Base-by-base conservation (phyloP, 2,329 filamentous ascomycete species). In the Myriangium duriaei region DNA sequence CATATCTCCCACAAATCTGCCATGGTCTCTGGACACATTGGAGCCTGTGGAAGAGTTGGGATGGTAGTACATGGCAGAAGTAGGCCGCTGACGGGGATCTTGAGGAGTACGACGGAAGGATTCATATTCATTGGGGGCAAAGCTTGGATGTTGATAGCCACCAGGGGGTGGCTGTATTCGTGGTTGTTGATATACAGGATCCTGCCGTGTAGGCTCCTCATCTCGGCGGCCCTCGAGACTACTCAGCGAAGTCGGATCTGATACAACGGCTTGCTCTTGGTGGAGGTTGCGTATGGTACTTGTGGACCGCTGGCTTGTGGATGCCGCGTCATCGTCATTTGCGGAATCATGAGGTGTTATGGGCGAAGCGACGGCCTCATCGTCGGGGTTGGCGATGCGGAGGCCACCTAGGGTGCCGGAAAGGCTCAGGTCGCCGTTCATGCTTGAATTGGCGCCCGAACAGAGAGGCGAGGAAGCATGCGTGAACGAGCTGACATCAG, bases 361-460 rank as follows among this genome's bases (percentile, higher is more conserved):
- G 32, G 52, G 55, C 44, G 48, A 46, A 39, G 32, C 29, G 33
- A 45, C 28, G 30, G 49, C 50, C 42, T 66, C 65, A 63, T 91
- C 77, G 64, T 95, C 87, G 39, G 88, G 88, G 61, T 96, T 98
- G 52, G 91, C 88, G 60, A 98, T 96, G 59, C 88, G 84, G 61
- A 98, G 69, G 53, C 88, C 88, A 55, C 91, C 91, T 54, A 96
- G 72, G 55, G 85, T 84, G 65, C 87, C 82, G 56, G 86, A 91
- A 49, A 96, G 76, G 63, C 83, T 93, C 58, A 94, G 67, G 67
- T 94, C 86, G 62, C 83, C 84, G 65, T 86, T 84, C 86, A 95
- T 95, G 60, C 57, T 70, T 44, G 33, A 21, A 32, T 29, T 21
- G 32, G 30, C 29, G 19, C 4, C 30, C 18, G 33, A 6, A 14